Percentiles rank a stretch among this genome's conserved stretches.
These are phyloP conservation scores for Cercospora sp. DNA, from an alignment of 2,329 filamentous ascomycete species.

Conservation along the genomic window DNA sequence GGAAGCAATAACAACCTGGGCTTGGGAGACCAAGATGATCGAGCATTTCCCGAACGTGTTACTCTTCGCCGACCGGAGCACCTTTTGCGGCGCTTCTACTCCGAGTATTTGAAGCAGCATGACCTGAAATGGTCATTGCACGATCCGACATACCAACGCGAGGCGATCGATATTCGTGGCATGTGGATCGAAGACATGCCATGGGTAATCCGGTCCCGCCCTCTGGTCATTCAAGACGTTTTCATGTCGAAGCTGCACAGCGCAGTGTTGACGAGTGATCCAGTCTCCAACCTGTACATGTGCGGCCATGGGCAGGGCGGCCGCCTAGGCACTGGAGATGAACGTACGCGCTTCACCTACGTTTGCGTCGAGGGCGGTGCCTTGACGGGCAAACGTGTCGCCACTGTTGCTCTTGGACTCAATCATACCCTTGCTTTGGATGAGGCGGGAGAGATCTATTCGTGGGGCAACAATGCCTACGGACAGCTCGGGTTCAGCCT, in stretches of 20 bases:
- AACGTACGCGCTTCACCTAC: slow-evolving; percentile 85
- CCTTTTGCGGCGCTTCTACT: slow-evolving; percentile 71
- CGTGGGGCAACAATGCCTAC: slow-evolving; percentile 86
- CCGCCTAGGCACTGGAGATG: slow-evolving; percentile 82
- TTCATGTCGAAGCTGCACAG: slow-evolving; percentile 89
- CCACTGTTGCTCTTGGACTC: slow-evolving; percentile 79
- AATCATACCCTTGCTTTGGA: slow-evolving; percentile 87
- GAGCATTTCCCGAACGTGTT: slow-evolving; percentile 87
- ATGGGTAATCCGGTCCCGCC: slow-evolving; percentile 67
- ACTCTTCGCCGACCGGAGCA: slow-evolving; percentile 73
- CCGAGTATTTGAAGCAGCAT: slow-evolving; percentile 59
- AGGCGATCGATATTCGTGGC: slow-evolving; percentile 25
- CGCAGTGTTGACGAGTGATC: slow-evolving; percentile 81
- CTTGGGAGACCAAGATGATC: slow-evolving; percentile 91
- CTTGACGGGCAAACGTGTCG: slow-evolving; percentile 70
- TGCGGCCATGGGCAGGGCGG: slow-evolving; percentile 91
- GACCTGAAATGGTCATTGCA: slow-evolving; percentile 42
- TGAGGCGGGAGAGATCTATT: slow-evolving; percentile 85
- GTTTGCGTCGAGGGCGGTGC: slow-evolving; percentile 74
- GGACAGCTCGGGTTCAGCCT: slow-evolving; percentile 85
- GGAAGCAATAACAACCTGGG: slow-evolving; percentile 94
- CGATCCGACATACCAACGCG: slow-evolving; percentile 32
- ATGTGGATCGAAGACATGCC: slow-evolving; percentile 62
- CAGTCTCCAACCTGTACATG: slow-evolving; percentile 85
- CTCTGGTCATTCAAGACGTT: slow-evolving; percentile 76